A percentile compares a stretch with the other conserved stretches of the same genome.
Evolutionary conservation across 371 early-diverging fungal genomes (phyloP).

Genomic region (Mucor piriformis): DNA sequence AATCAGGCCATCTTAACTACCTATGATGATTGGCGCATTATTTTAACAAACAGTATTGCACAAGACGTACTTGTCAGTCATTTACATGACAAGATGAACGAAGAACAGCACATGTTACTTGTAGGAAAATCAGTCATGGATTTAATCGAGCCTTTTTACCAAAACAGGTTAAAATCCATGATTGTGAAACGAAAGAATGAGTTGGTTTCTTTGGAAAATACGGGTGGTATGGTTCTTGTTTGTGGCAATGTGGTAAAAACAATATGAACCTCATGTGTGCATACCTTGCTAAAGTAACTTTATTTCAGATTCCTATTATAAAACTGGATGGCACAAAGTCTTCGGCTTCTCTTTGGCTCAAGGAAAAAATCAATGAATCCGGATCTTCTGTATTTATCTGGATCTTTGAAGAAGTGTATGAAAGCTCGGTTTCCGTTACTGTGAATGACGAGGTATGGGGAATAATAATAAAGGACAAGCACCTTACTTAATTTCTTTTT

Average conservation of each 20-base stretch:
- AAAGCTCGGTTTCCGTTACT: conserved; percentile 47
- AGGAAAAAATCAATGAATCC: conserved; percentile 57
- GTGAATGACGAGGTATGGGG: conserved; percentile 35
- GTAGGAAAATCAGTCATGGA: conserved; percentile 56
- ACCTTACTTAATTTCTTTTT: too few relatives aligned
- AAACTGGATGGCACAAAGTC: conserved; percentile 62
- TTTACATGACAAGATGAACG: conserved; percentile 13
- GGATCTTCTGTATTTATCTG: conserved; percentile 66
- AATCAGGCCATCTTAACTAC: conserved; percentile 70
- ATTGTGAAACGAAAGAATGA: conserved; percentile 44
- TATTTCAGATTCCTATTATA: conserved; percentile 60
- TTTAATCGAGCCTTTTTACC: conserved; percentile 62
- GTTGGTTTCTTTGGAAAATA: conserved; percentile 26
- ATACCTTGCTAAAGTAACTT: background rate
- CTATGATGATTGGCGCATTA: conserved; percentile 57
- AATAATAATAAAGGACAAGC: background rate
- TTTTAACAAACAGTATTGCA: conserved; percentile 65
- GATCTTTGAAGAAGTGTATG: conserved; percentile 74
- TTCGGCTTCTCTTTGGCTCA: conserved; percentile 72
- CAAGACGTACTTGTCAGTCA: conserved; percentile 52
- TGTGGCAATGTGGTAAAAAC: conserved; percentile 72
- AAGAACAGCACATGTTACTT: conserved; percentile 22
- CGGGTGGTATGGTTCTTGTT: conserved; percentile 47
- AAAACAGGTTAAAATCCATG: conserved; percentile 48
- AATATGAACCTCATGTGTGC: conserved; percentile 11